Evolutionary conservation across 345 rosid genomes (phyloP), one percentile per base, ranked within the genome.

Genomic region (Lepidium africanum): DNA sequence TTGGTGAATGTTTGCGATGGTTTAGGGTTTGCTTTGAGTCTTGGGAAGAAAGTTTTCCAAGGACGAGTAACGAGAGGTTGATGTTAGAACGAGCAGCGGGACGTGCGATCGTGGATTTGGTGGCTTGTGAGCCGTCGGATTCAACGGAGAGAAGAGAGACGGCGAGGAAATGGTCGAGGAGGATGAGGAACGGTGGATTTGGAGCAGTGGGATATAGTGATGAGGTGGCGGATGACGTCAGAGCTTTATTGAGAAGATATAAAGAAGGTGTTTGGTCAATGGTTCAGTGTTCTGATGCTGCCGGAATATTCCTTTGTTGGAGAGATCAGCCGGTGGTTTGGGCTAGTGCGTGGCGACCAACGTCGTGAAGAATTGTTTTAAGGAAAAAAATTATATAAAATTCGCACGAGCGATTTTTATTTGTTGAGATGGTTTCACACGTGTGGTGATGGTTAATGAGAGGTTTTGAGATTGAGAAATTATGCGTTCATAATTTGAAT

Each of bases 341-440:
- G 99, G 88, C 92, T 25, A 86, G 97, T 79, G 90, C 99, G 59
- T 94, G 99, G 97, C 75, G 88, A 76, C 91, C 97, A 14, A 76
- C 80, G 79, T 59, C 80, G 79, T 59, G 27, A 63, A 60, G 51
- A 10, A 5, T 38, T 60, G 50, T 5, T 54, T 61, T 47, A 25
- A 0, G 4, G 6, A 27, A 27, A 27, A 25, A 25, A 25, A 25
- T 25, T 3, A 15, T 8, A 38, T 49, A 6, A 21, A 19, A 8
- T 39, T 71, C 49, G 58, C 62, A 52, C 42, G 62, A 13, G 41
- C 37, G 59, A 3, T 57, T 64, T 58, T 43, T 55, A 25, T 27
- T 59, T n/a, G 21, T 65, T 59, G 64, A 39, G 53, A 59, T 80
- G 59, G 65, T 80, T 70, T 78, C 70, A 79, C 82, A 79, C 86